Evolutionary conservation across 257 asterid species (phyloP).

Genomic region (Solanum clarkiae): DNA sequence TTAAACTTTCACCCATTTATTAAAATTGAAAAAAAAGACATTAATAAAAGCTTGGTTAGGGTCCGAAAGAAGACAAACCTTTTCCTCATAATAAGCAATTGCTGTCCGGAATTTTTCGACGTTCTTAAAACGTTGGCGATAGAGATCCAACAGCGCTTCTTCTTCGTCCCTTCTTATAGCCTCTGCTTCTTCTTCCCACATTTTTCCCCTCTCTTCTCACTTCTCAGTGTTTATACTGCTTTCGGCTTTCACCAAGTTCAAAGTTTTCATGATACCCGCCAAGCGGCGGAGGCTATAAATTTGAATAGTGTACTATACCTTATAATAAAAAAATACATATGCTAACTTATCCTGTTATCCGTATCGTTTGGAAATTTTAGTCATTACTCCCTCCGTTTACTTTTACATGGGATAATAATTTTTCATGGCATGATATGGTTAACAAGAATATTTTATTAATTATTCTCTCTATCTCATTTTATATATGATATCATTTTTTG

Average conservation of each 20-base stretch:
- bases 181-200: background rate
- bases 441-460: too few relatives aligned
- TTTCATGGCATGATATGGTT: too few relatives aligned
- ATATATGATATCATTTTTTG: too few relatives aligned
- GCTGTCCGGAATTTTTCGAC: background rate
- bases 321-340: too few relatives aligned
- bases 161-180: conserved; percentile 9
- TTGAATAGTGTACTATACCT: background rate
- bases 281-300: background rate
- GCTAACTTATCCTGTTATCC: too few relatives aligned
- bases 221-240: background rate
- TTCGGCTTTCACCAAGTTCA: background rate
- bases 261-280: background rate
- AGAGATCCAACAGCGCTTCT: background rate
- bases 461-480: too few relatives aligned
- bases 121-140: conserved; percentile 3
- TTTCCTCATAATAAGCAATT: background rate
- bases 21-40: background rate
- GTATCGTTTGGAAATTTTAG: too few relatives aligned
- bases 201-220: background rate
- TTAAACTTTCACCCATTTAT: background rate
- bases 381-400: too few relatives aligned
- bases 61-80: background rate
- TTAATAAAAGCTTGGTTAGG: background rate
- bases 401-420: too few relatives aligned